Evolutionary conservation across 2,329 filamentous ascomycete species (phyloP), one percentile per base, ranked within the genome.

Genomic region (Monilinia fructicola): DNA sequence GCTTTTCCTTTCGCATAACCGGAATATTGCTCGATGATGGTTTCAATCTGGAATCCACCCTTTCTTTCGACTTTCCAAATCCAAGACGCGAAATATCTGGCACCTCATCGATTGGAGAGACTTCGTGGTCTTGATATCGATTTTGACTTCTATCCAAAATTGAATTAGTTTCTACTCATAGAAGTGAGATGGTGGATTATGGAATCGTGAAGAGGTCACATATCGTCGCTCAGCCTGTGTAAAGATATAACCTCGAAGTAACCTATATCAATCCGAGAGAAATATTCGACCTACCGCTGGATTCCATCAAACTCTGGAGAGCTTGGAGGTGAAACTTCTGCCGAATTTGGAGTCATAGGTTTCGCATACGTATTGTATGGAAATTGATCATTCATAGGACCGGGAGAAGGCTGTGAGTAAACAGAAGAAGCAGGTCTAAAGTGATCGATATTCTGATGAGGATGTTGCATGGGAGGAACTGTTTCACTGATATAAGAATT

Each of bases 401-500:
- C 69, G 18, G 82, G 81, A 68, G 81, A 85, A 54, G 80, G 82
- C 74, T 85, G 82, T 55, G 87, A 86, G 75, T 90, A 89, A 56
- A 87, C 71, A 21, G 88, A 89, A 42, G 87, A 89, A 9, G 80
- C 71, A n/a, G 83, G 82, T 52, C 83, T 82, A 69, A 78, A 78
- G 64, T 73, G 75, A 44, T 54, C 28, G n/a, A 46, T 26, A 60
- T 65, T 60, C 35, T 53, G 31, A 5, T 40, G 63, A 21, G 78
- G 76, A 67, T 71, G 68, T 64, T 60, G 65, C 21, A 67, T 55
- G 23, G 69, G 68, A 66, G 67, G 67, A 54, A 66, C 66, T 68
- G 69, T 38, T 54, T 72, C 68, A 60, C 70, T 71, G 60, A 28
- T 40, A 46, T 9, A 54, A 54, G 50, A 59, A 69, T 73, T 70